A percentile compares a stretch with the other conserved stretches of the same genome.
Conservation (phyloP, 2,329 filamentous ascomycete species). For the Pezicula neosporulosa region DNA sequence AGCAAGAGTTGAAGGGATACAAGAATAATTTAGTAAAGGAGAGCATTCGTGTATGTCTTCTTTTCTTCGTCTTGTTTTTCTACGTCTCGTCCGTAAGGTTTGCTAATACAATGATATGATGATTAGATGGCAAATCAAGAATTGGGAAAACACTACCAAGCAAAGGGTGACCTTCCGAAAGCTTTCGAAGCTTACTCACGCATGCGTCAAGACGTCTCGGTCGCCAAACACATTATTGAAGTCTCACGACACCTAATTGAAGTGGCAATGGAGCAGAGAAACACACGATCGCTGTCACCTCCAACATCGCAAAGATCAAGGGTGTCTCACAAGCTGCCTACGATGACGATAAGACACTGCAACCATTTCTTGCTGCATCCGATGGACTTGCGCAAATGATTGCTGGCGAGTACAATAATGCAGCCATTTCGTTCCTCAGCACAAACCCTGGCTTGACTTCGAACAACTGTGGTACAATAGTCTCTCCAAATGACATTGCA, state of each 20-base stretch:
- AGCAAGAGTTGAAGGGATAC: slow-evolving; percentile 83
- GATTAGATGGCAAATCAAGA: slow-evolving; percentile 90
- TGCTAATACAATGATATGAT: background rate
- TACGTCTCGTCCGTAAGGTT: background rate
- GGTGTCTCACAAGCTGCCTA: slow-evolving; percentile 36
- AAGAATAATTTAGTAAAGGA: slow-evolving; percentile 98
- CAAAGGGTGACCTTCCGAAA: slow-evolving; percentile 67
- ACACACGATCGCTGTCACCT: slow-evolving; percentile 71
- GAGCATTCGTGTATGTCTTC: slow-evolving; percentile 72
- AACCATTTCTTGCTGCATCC: slow-evolving; percentile 52
- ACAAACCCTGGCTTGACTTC: slow-evolving; percentile 39
- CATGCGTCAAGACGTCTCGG: slow-evolving; percentile 89
- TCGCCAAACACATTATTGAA: slow-evolving; percentile 77
- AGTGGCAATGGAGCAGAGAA: slow-evolving; percentile 70
- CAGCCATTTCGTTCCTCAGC: slow-evolving; percentile 62
- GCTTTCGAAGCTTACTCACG: slow-evolving; percentile 76
- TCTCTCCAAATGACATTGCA: slow-evolving; percentile 84
- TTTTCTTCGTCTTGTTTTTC: background rate
- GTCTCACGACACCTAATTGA: slow-evolving; percentile 77
- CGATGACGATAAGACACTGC: slow-evolving; percentile 44
- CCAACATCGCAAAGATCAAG: slow-evolving; percentile 64
- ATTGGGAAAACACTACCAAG: slow-evolving; percentile 78
- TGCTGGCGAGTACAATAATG: slow-evolving; percentile 55
- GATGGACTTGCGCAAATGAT: slow-evolving; percentile 60
- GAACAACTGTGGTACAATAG: slow-evolving; percentile 61